A percentile compares a stretch with the other conserved stretches of the same genome.
Conservation (phyloP, 257 asterid species). For the Solanum medicagineum region DNA sequence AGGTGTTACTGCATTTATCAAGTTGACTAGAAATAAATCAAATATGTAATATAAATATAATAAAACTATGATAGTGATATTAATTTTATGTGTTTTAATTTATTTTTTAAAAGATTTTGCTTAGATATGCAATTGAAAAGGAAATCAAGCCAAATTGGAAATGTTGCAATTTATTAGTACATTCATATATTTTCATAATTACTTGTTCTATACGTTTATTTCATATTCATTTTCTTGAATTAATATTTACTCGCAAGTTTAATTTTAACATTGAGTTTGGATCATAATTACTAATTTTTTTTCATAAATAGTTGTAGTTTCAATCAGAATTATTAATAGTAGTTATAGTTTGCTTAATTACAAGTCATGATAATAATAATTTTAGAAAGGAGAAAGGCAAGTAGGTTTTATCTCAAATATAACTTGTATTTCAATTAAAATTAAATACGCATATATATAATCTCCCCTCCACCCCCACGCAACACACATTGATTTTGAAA, state of each 20-base stretch:
- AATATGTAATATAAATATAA: neutral
- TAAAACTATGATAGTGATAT: neutral
- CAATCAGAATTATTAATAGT: neutral
- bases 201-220: neutral
- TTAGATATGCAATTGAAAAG: neutral
- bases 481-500: too few relatives aligned
- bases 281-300: neutral
- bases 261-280: neutral
- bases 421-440: too few relatives aligned
- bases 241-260: neutral
- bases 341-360: too few relatives aligned
- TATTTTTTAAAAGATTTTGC: neutral
- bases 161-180: neutral
- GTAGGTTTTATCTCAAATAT: neutral
- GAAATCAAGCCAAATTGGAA: neutral
- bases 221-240: neutral
- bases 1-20: neutral
- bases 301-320: too few relatives aligned
- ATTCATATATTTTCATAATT: neutral
- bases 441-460: too few relatives aligned
- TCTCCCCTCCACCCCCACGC: too few relatives aligned
- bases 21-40: neutral
- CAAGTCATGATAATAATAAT: too few relatives aligned
- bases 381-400: too few relatives aligned
- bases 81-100: neutral